A percentile compares a stretch with the other conserved stretches of the same genome.
Evolutionary conservation across 2,329 filamentous ascomycete species (phyloP).

Genomic region (Cryphonectria radicalis): DNA sequence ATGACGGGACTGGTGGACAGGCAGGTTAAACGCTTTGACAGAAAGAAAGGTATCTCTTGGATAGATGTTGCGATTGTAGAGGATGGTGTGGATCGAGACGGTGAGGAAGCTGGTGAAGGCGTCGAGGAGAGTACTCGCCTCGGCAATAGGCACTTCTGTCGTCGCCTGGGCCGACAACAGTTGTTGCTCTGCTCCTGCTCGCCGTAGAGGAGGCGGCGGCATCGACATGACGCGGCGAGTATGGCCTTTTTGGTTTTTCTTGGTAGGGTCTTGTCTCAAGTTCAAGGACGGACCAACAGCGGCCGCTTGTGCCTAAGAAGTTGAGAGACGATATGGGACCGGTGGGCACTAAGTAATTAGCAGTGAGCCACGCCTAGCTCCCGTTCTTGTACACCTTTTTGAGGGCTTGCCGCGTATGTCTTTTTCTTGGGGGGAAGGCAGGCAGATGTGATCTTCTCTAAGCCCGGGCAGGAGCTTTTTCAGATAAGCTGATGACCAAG

Average conservation of each 20-base stretch:
- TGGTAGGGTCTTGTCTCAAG: not conserved
- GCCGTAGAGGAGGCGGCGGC: conserved; percentile 22
- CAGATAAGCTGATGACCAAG: not conserved
- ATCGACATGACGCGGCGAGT: conserved; percentile 24
- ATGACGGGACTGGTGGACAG: conserved; percentile 84
- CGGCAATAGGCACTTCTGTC: conserved; percentile 39
- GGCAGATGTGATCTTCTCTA: not conserved
- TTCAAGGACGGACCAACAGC: not conserved
- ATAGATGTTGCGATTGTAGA: conserved; percentile 82
- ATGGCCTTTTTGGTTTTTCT: not conserved
- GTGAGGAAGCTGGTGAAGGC: conserved; percentile 81
- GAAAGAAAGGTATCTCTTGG: conserved; percentile 77
- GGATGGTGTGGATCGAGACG: conserved; percentile 81
- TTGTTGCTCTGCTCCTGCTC: conserved; percentile 10
- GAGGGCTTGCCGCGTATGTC: not conserved
- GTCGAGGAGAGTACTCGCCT: conserved; percentile 63
- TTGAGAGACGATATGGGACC: not conserved
- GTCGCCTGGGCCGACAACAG: conserved; percentile 16
- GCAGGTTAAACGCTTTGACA: conserved; percentile 79
- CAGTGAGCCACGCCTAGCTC: not conserved
- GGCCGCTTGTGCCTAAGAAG: not conserved
- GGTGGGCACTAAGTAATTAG: conserved; percentile 3
- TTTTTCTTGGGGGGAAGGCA: not conserved
- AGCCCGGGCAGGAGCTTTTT: not conserved
- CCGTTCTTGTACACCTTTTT: not conserved